Percentiles rank a stretch among this genome's conserved stretches.
These are phyloP conservation scores for Tagetes erecta DNA, from an alignment of 129 eudicot species.

Conservation along the genomic window DNA sequence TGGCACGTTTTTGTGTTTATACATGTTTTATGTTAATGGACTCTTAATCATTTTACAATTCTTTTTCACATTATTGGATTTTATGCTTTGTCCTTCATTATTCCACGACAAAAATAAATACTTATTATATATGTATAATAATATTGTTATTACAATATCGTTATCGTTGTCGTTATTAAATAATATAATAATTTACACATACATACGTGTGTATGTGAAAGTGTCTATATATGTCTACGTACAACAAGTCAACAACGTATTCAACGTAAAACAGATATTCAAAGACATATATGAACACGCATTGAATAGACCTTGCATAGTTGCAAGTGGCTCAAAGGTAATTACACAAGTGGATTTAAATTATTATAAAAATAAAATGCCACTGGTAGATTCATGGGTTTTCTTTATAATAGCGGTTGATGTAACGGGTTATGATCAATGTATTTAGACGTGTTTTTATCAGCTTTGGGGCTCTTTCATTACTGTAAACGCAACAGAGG, in stretches of 20 bases:
- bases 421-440: too few species aligned
- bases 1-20: constrained; percentile 41
- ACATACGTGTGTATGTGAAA: too few species aligned
- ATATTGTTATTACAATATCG: too few species aligned
- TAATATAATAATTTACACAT: background rate
- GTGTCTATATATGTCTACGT: too few species aligned
- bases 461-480: too few species aligned
- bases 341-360: background rate
- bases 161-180: background rate
- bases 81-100: constrained; percentile 14
- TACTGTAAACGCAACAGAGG: too few species aligned
- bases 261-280: background rate
- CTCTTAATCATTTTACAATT: background rate
- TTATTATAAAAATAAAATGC: background rate
- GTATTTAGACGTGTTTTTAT: too few species aligned
- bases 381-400: too few species aligned
- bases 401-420: too few species aligned
- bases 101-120: constrained; percentile 7
- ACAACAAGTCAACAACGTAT: background rate
- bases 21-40: constrained; percentile 30
- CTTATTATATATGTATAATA: too few species aligned
- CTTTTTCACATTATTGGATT: constrained; percentile 1
- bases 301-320: background rate
- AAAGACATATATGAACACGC: background rate
- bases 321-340: background rate